phyloP scores from a whole-genome alignment of 148 eudicot genomes.

The Suaeda aralocaspica region DNA sequence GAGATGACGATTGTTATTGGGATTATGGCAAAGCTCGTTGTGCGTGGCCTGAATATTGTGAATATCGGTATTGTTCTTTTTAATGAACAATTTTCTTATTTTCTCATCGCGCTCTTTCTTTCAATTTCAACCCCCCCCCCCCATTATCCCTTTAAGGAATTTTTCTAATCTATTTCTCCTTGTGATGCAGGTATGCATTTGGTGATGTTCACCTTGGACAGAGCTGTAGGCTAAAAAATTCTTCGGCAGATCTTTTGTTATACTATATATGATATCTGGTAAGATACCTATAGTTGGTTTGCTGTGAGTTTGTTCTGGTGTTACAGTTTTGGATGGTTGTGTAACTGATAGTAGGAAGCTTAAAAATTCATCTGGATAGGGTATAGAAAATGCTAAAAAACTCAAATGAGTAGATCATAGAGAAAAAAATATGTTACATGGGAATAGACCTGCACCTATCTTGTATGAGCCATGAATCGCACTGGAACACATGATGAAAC shows the following conservation, averaged over 20 bases:
- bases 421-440: background rate
- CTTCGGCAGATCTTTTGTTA: constrained; percentile 67
- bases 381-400: background rate
- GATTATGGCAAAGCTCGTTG: constrained; percentile 97
- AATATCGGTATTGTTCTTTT: constrained; percentile 59
- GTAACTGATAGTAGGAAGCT: background rate
- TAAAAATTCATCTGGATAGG: too few relatives aligned
- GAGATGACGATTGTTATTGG: constrained; percentile 94
- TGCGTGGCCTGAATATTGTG: constrained; percentile 93
- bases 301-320: background rate
- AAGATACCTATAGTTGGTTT: constrained; percentile 19
- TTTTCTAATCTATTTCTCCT: background rate
- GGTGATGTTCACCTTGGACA: constrained; percentile 98
- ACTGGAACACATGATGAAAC: background rate
- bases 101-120: background rate
- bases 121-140: background rate
- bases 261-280: constrained; percentile 45
- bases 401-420: background rate
- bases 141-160: background rate
- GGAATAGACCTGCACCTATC: too few relatives aligned
- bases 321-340: background rate
- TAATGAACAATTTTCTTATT: constrained; percentile 10
- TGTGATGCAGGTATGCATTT: constrained; percentile 63
- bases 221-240: constrained; percentile 79
- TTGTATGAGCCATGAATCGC: background rate